Evolutionary conservation across 345 rosid species (phyloP).

Genomic region (Cardamine resedifolia): DNA sequence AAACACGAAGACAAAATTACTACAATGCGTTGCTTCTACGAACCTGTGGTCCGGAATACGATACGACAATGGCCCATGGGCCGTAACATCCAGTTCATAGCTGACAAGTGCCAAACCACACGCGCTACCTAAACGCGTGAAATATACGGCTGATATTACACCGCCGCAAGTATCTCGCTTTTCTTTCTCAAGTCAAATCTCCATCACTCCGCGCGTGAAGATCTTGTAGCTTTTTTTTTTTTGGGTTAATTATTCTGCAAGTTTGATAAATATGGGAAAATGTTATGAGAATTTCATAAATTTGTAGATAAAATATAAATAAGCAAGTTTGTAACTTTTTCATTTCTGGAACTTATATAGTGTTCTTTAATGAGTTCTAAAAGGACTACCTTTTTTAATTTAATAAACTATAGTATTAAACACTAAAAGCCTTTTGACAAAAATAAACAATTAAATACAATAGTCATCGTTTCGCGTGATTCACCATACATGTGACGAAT

Average conservation of each 20-base stretch:
- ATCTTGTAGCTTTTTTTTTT: background rate
- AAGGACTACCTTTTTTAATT: background rate
- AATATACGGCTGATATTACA: background rate
- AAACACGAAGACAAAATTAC: background rate
- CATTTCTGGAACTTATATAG: background rate
- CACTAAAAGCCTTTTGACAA: background rate
- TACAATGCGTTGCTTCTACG: constrained; percentile 27
- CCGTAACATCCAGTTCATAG: constrained; percentile 3
- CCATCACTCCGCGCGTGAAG: background rate
- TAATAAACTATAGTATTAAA: background rate
- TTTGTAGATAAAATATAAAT: background rate
- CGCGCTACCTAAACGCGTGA: constrained; percentile 20
- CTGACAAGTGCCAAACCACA: background rate
- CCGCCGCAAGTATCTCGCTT: constrained; percentile 21
- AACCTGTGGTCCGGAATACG: constrained; percentile 19
- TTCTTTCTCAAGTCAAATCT: constrained; percentile 17
- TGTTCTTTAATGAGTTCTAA: background rate
- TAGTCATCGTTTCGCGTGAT: background rate
- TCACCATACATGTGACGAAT: background rate
- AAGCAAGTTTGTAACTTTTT: constrained; percentile 5
- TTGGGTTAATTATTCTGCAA: background rate
- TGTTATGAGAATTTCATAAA: too few species aligned
- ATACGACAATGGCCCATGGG: constrained; percentile 36
- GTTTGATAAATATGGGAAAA: background rate
- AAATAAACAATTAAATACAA: background rate